These are phyloP conservation scores for Entelexis sorbosivorans DNA, from an alignment of 1,139 yeast genomes.

Conservation along the genomic window DNA sequence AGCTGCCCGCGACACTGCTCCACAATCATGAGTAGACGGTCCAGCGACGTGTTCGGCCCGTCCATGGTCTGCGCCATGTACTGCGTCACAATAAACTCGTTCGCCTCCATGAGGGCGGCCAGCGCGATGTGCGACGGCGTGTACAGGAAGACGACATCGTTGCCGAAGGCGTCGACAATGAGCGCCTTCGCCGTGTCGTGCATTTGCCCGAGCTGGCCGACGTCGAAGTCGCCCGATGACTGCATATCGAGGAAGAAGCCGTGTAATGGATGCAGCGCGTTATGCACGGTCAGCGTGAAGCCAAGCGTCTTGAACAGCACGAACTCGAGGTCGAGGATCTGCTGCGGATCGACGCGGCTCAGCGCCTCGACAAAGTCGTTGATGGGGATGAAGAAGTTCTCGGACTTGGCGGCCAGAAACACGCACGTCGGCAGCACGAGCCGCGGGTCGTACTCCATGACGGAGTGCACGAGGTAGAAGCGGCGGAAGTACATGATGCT, in stretches of 20 bases:
- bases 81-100: slow-evolving; percentile 50
- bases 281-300: slow-evolving; percentile 77
- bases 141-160: slow-evolving; percentile 64
- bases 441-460: slow-evolving; percentile 81
- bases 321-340: slow-evolving; percentile 70
- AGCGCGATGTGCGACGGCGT: slow-evolving; percentile 95
- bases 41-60: slow-evolving; percentile 23
- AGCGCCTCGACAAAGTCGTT: slow-evolving; percentile 55
- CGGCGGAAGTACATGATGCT: slow-evolving; percentile 73
- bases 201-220: slow-evolving; percentile 28
- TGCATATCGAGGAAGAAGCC: slow-evolving; percentile 90
- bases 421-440: slow-evolving; percentile 69
- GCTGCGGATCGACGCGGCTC: slow-evolving; percentile 26
- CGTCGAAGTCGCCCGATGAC: slow-evolving; percentile 36
- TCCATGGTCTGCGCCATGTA: slow-evolving; percentile 35
- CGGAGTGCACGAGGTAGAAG: slow-evolving; percentile 68
- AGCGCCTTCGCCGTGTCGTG: slow-evolving; percentile 61
- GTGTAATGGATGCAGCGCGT: slow-evolving; percentile 75
- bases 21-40: slow-evolving; percentile 21
- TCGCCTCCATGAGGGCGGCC: slow-evolving; percentile 63
- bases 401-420: slow-evolving; percentile 85
- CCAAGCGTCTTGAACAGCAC: slow-evolving; percentile 58
- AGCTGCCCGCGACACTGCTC: slow-evolving; percentile 19
- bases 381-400: slow-evolving; percentile 77
- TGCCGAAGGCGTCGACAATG: slow-evolving; percentile 53